phyloP scores from a whole-genome alignment of 345 rosid genomes.

The Linum tenue region DNA sequence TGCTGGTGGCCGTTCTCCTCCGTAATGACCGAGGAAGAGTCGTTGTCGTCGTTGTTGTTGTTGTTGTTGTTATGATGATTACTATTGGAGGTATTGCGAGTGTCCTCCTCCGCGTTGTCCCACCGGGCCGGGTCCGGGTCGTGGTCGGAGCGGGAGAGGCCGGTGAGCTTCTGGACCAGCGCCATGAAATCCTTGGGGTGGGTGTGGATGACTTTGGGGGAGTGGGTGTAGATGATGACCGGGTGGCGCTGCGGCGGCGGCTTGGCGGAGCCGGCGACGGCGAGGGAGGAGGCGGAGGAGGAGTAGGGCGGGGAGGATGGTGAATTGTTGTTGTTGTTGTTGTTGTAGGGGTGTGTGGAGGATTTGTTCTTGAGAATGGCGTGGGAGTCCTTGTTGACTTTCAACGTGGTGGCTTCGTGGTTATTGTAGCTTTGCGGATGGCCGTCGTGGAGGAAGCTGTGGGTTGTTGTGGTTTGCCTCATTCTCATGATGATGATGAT shows the following conservation, averaged over 20 bases:
- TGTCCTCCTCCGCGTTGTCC: slow-evolving; percentile 11
- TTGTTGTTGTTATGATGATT: no score
- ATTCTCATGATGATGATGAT: no score
- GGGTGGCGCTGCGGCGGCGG: slow-evolving; percentile 56
- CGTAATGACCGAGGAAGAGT: slow-evolving; percentile 61
- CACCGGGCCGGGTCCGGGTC: slow-evolving; percentile 14
- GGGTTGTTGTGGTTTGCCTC: no score
- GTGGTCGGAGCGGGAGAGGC: slow-evolving; percentile 40
- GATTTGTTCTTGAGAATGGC: slow-evolving; percentile 30
- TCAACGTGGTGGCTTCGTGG: slow-evolving; percentile 21
- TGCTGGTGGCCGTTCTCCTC: slow-evolving; percentile 44
- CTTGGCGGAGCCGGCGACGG: slow-evolving; percentile 8
- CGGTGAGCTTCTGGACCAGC: slow-evolving; percentile 84
- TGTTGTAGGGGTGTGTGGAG: not conserved
- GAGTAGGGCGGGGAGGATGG: slow-evolving; percentile 22
- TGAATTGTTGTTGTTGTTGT: not conserved
- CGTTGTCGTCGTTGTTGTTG: slow-evolving; percentile 28
- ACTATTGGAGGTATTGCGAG: not conserved
- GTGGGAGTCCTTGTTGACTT: slow-evolving; percentile 47
- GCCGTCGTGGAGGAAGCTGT: no score
- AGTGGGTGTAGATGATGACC: slow-evolving; percentile 88
- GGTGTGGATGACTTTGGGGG: slow-evolving; percentile 82
- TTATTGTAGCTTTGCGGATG: no score
- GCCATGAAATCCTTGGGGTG: slow-evolving; percentile 85
- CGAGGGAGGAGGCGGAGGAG: slow-evolving; percentile 11